A percentile compares a stretch with the other conserved stretches of the same genome.
These are phyloP conservation scores for Gamarada debralockiae DNA, from an alignment of 495 filamentous ascomycete species.

Conservation along the genomic window DNA sequence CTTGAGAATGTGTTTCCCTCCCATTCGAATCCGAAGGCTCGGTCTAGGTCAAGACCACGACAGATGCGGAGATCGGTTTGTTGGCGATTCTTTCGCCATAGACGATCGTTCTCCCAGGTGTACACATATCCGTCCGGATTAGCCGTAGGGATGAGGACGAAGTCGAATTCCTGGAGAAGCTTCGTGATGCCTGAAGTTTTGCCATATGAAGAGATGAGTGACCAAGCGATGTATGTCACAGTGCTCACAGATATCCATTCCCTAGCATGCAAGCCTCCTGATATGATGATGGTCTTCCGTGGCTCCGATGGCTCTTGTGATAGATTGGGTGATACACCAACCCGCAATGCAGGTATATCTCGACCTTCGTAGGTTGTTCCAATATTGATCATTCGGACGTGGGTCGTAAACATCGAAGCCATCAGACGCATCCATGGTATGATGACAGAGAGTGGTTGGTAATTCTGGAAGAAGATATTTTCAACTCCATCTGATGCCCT, in stretches of 20 bases:
- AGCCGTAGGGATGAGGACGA: conserved; percentile 82
- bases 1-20: conserved; percentile 57
- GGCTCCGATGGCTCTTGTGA: conserved; percentile 34
- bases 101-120: conserved; percentile 83
- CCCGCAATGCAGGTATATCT: conserved; percentile 73
- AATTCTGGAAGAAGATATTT: conserved; percentile 79
- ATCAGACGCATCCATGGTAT: conserved; percentile 85
- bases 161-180: conserved; percentile 77
- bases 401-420: conserved; percentile 79
- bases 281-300: conserved; percentile 76
- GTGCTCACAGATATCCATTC: conserved; percentile 96
- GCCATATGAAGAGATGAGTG: conserved; percentile 77
- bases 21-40: conserved; percentile 82
- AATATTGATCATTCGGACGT: conserved; percentile 68
- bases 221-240: conserved; percentile 87
- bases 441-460: conserved; percentile 78
- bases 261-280: conserved; percentile 82
- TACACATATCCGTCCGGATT: conserved; percentile 96
- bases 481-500: conserved; percentile 32
- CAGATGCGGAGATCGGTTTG: conserved; percentile 79
- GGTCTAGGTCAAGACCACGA: conserved; percentile 84
- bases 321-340: conserved; percentile 59
- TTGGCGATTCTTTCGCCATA: conserved; percentile 96
- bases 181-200: conserved; percentile 63
- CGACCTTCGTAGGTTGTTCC: conserved; percentile 83